Evolutionary conservation across 257 asterid species (phyloP).

Genomic region (Prunella vulgaris): DNA sequence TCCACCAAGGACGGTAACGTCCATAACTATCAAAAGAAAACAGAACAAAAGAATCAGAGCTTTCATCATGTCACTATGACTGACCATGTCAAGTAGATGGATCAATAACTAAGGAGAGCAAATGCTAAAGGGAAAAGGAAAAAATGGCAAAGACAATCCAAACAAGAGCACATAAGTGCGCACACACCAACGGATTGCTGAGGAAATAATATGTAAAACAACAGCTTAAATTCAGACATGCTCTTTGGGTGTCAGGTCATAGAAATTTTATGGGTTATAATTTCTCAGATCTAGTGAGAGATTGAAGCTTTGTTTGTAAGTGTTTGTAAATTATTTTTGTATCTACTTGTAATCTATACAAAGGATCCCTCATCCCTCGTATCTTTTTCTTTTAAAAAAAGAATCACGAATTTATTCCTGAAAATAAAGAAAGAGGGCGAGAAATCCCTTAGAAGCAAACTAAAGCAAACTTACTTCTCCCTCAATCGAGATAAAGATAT

Average conservation of each 20-base stretch:
- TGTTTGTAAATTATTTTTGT: not conserved
- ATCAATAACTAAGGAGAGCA: not conserved
- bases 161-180: not conserved
- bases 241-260: not conserved
- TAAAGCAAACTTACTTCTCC: slow-evolving; percentile 60
- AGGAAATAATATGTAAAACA: slow-evolving; percentile 1
- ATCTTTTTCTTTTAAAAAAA: too few relatives aligned
- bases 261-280: too few relatives aligned
- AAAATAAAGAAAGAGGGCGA: too few relatives aligned
- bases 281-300: not conserved
- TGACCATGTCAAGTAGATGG: slow-evolving; percentile 4
- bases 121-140: not conserved
- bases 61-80: slow-evolving; percentile 14
- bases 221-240: not conserved
- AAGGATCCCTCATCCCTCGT: too few relatives aligned
- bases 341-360: too few relatives aligned
- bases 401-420: too few relatives aligned
- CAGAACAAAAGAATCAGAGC: slow-evolving; percentile 17
- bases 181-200: not conserved
- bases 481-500: slow-evolving; percentile 62
- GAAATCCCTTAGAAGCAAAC: too few relatives aligned
- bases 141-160: not conserved
- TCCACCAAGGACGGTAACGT: slow-evolving; percentile 89
- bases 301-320: not conserved
- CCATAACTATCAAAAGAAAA: slow-evolving; percentile 60